Evolutionary conservation across 176 grass and related monocot genomes (phyloP).

Genomic region (Melocanna baccifera): DNA sequence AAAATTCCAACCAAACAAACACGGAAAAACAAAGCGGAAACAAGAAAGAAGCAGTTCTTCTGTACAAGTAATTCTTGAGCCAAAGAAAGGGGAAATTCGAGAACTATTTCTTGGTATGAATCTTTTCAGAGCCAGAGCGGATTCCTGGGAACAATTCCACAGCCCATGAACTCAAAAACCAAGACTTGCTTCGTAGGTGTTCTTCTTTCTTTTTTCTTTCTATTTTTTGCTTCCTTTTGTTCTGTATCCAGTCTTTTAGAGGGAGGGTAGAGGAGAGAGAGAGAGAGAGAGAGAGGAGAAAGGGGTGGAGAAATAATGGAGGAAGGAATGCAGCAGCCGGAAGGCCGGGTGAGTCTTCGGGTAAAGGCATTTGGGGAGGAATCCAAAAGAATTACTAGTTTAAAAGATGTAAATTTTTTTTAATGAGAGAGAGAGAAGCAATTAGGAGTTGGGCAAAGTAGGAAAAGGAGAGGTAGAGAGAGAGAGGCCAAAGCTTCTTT

Average conservation of each 20-base stretch:
- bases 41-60: slow-evolving; percentile 39
- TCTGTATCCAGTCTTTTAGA: slow-evolving; percentile 56
- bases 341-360: slow-evolving; percentile 40
- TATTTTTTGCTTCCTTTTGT: slow-evolving; percentile 47
- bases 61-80: slow-evolving; percentile 28
- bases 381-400: slow-evolving; percentile 45
- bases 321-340: slow-evolving; percentile 41
- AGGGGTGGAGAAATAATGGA: slow-evolving; percentile 46
- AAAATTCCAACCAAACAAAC: slow-evolving; percentile 29
- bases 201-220: slow-evolving; percentile 43
- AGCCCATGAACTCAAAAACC: slow-evolving; percentile 31
- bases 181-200: slow-evolving; percentile 47
- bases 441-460: slow-evolving; percentile 32
- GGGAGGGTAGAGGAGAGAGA: slow-evolving; percentile 28
- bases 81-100: slow-evolving; percentile 46
- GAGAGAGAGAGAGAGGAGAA: slow-evolving; percentile 40
- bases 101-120: slow-evolving; percentile 40
- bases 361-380: slow-evolving; percentile 42
- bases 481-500: slow-evolving; percentile 25
- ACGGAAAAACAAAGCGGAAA: slow-evolving; percentile 33
- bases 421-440: slow-evolving; percentile 27
- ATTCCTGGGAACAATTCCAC: slow-evolving; percentile 41
- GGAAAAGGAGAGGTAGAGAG: slow-evolving; percentile 28
- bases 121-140: slow-evolving; percentile 44
- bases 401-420: slow-evolving; percentile 38